Base-by-base conservation (phyloP, 2,329 filamentous ascomycete genomes). In the Teratosphaeria viscida region DNA sequence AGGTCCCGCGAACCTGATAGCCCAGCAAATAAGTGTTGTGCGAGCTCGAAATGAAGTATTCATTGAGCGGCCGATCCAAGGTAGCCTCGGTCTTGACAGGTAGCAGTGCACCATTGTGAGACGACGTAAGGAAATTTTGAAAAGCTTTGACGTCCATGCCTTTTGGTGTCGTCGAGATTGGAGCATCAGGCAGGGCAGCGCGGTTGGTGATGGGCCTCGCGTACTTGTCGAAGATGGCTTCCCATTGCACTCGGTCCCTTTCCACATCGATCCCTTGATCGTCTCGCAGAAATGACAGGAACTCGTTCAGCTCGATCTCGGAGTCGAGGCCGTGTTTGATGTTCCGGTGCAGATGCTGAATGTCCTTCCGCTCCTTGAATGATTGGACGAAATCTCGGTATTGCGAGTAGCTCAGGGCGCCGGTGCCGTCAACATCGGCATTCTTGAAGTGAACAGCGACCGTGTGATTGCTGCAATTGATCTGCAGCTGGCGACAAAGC, bases 31-130 rank as follows among this genome's bases (percentile, higher is more conserved):
- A 99, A 0, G 94, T 99, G 75, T 99, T 99, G 79, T 99, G 94
- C 1, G 94, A 97, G 77, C 92, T 96, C 1, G 92, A 97, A 65
- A 99, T 94, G 78, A 91, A 96, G 74, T 99, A 99, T 71, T 97
- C 92, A 71, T 95, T 96, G 72, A 97, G 78, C 0, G 94, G 94
- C 27, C 89, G 85, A 70, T 95, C 85, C 58, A 96, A 83, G 81
- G 53, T 66, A 11, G 67, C 65, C 34, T 72, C 68, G 47, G 59
- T 61, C 49, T 65, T 68, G 53, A 59, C 60, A 16, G 63, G 60
- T 11, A 60, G 52, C 11, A 70, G 61, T 7, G 70, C 68, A 6
- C 63, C 59, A 39, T 68, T 71, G 59, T 71, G 62, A 4, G 61
- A 82, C 0, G 90, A 95, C 14, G 85, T 83, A 12, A 96, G 77